Base-by-base conservation (phyloP, 1,284 basidiomycete genomes). In the Papiliotrema fonsecae region DNA sequence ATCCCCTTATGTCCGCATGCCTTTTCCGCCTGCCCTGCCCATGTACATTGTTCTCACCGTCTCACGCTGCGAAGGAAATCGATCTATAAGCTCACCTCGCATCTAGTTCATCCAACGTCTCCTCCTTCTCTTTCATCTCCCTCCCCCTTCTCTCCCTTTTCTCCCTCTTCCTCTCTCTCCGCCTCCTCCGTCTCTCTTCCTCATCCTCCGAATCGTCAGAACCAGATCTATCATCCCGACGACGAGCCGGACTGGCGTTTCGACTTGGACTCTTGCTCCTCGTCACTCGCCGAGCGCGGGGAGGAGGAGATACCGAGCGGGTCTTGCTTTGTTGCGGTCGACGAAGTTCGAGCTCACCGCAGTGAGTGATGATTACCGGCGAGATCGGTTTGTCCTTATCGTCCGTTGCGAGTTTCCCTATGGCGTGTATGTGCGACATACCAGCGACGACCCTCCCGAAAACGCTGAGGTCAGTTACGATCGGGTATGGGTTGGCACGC, bases 311-410 rank as follows among this genome's bases (percentile, higher is more conserved):
- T 35, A 11, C 6, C 4, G 38, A 22, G 4, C 21, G 43, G n/a
- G n/a, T n/a, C n/a, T n/a, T n/a, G n/a, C n/a, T n/a, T n/a, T n/a
- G n/a, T 44, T 54, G 10, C 46, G 76, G 76, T 57, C 76, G 76
- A 36, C 80, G 79, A 7, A 88, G 77, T 67, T 90, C 84, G 19
- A 96, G 81, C 70, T 96, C 87, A 21, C 91, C 91, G 50, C 86
- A 90, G 63, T 84, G 87, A 2, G 77, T 74, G 50, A 97, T 83
- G n/a, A 80, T 75, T 9, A 94, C 81, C 1, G 85, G 82, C 1
- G 79, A 75, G 3, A 79, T 69, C 0, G 92, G 92, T 3, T 84
- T 77, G 58, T 79, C 77, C 35, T 72, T 69, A 0, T 61, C 64
- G 46, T 74, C 74, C 1, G 73, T 75, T 6, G 67, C 53, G 9